Percentiles rank a stretch among this genome's conserved stretches.
Evolutionary conservation across 352 stramenopile genomes (phyloP).

Genomic region (Phytophthora colocasiae): DNA sequence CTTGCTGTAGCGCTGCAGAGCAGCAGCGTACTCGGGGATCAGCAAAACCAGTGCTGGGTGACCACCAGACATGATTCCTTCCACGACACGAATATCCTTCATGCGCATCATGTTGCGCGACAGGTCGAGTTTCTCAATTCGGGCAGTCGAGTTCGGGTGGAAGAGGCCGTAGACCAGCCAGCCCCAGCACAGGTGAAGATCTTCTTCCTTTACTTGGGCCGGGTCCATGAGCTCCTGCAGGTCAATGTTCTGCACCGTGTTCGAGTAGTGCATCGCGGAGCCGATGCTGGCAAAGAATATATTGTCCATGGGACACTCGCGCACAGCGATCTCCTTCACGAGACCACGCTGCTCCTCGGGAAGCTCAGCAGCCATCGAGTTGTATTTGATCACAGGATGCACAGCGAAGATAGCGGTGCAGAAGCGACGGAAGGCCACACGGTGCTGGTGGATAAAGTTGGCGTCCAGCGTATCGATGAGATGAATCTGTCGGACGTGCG

Average conservation of each 20-base stretch:
- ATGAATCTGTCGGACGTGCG: slow-evolving; percentile 53
- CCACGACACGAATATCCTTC: slow-evolving; percentile 58
- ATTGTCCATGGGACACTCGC: slow-evolving; percentile 60
- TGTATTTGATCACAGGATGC: slow-evolving; percentile 60
- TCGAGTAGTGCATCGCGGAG: slow-evolving; percentile 66
- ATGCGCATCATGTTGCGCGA: slow-evolving; percentile 66
- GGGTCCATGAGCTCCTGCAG: slow-evolving; percentile 60
- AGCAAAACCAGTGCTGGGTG: slow-evolving; percentile 57
- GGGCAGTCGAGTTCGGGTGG: slow-evolving; percentile 60
- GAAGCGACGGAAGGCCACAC: slow-evolving; percentile 54
- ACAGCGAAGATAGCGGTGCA: slow-evolving; percentile 55
- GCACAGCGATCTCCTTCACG: slow-evolving; percentile 51
- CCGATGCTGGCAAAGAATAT: slow-evolving; percentile 58
- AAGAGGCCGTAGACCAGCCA: slow-evolving; percentile 64
- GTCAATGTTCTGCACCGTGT: slow-evolving; percentile 55
- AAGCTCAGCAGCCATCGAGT: slow-evolving; percentile 51
- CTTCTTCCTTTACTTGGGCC: slow-evolving; percentile 41
- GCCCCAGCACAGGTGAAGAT: slow-evolving; percentile 58
- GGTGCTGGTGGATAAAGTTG: slow-evolving; percentile 47
- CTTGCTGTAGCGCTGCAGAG: slow-evolving; percentile 59
- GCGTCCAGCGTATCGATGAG: slow-evolving; percentile 56
- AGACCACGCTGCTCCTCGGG: slow-evolving; percentile 49
- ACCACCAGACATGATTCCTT: slow-evolving; percentile 60
- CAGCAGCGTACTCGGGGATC: slow-evolving; percentile 53
- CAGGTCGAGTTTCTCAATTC: slow-evolving; percentile 50